These are phyloP conservation scores for Isabelozyma gotoi DNA, from an alignment of 805 yeast genomes.

Conservation along the genomic window DNA sequence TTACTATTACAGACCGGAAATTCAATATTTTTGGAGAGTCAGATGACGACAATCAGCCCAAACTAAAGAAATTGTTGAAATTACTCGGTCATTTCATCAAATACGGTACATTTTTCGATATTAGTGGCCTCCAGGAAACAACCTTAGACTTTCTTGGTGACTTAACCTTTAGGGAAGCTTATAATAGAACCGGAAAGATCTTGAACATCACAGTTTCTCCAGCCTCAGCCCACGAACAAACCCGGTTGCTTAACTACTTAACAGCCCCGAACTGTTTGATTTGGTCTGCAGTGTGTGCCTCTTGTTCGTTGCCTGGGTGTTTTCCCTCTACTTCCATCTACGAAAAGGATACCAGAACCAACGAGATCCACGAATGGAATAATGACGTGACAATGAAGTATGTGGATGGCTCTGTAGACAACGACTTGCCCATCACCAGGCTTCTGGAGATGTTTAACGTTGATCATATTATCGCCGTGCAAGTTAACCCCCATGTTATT, in stretches of 20 bases:
- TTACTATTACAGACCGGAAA: conserved; percentile 57
- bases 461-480: conserved; percentile 95
- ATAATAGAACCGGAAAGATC: conserved; percentile 90
- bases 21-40: conserved; percentile 51
- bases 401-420: conserved; percentile 95
- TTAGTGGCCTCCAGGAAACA: conserved; percentile 64
- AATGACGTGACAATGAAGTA: conserved; percentile 70
- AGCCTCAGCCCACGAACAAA: conserved; percentile 87
- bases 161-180: conserved; percentile 90
- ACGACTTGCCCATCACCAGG: conserved; percentile 87
- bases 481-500: conserved; percentile 94
- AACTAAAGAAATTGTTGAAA: conserved; percentile 47
- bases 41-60: conserved; percentile 44
- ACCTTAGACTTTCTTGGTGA: conserved; percentile 83
- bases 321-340: conserved; percentile 83
- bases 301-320: conserved; percentile 91
- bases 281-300: conserved; percentile 90
- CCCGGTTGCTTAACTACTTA: conserved; percentile 73
- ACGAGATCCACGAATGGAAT: conserved; percentile 77
- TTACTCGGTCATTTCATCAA: conserved; percentile 60
- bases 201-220: conserved; percentile 92
- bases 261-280: conserved; percentile 80
- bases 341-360: conserved; percentile 77
- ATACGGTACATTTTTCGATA: conserved; percentile 89
- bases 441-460: conserved; percentile 96